Evolutionary conservation across 345 rosid species (phyloP).

Genomic region (Euphorbia peplus): DNA sequence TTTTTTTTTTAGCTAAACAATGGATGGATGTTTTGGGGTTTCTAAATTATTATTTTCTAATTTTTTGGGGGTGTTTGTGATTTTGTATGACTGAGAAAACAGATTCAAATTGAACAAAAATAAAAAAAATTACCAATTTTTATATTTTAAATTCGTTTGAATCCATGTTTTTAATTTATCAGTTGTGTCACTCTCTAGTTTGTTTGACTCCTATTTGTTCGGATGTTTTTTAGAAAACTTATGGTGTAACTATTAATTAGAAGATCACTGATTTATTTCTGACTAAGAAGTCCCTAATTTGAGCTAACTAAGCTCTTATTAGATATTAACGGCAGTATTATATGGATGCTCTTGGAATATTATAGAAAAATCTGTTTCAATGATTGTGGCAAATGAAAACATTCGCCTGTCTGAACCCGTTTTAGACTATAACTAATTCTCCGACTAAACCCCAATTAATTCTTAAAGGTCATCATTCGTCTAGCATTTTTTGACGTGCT

Average conservation of each 20-base stretch:
- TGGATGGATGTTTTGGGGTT: neutral
- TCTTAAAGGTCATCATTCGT: no score
- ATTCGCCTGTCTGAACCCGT: no score
- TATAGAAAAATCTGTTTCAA: no score
- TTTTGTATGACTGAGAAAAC: no score
- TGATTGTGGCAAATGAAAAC: no score
- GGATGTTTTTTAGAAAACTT: no score
- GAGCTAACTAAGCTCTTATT: neutral
- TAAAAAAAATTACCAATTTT: neutral
- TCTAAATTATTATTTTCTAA: neutral
- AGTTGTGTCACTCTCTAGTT: conserved; percentile 13
- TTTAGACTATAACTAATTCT: no score
- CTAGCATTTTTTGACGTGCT: no score
- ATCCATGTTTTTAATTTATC: neutral
- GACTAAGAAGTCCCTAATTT: neutral
- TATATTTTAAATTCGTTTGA: neutral
- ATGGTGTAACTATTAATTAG: conserved; percentile 18
- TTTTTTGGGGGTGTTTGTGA: no score
- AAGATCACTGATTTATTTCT: neutral
- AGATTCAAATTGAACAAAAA: neutral
- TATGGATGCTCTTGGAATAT: neutral
- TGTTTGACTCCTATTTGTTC: conserved; percentile 8
- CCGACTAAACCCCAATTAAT: no score
- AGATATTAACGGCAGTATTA: no score
- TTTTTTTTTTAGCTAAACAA: no score